Evolutionary conservation across 805 yeast genomes (phyloP), one percentile per base, ranked within the genome.

Genomic region (Vanderwaltozyma verrucispora): DNA sequence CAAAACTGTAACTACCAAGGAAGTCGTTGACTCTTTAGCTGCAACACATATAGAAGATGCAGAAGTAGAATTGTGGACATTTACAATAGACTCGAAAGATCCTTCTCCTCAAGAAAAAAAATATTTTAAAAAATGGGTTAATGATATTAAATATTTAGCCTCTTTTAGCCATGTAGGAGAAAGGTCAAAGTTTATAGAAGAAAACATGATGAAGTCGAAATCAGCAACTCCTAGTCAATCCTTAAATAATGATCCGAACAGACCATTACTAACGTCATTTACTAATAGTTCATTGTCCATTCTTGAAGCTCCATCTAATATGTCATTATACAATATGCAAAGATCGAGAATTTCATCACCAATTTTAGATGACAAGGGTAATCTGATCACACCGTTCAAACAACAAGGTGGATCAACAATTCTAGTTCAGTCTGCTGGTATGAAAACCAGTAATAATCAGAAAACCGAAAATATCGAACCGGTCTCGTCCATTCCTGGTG

Each of bases 71-170:
- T 48, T 44, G 20, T 56, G 62, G 56, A 44, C 48, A 1, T 58
- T 60, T 39, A 54, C 50, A 27, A 41, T 49, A 2, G 43, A 45
- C 3, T 33, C 47, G n/a, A 43, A 47, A n/a, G 38, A 42, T 13
- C 71, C 53, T 62, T 68, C 59, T 59, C 79, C 55, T 50, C 67
- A 42, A 10, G 64, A 62, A 20, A 55, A 47, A 13, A 63, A 57
- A 26, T 72, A 72, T 36, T 69, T 69, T 35, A 51, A 50, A 19
- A 66, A 65, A 45, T 79, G 85, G 85, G 57, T 63, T 26, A 67
- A 64, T 21, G 80, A 77, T 50, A 55, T 79, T 32, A 59, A 62
- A 23, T 77, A 75, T 43, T 58, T 78, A 45, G 64, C 72, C 24
- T 62, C 65, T 33, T 73, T 68, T 45, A 64, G 65, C 17, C 55